These are phyloP conservation scores for Volvariella surrecta DNA, from an alignment of 1,284 basidiomycete genomes.

Conservation along the genomic window DNA sequence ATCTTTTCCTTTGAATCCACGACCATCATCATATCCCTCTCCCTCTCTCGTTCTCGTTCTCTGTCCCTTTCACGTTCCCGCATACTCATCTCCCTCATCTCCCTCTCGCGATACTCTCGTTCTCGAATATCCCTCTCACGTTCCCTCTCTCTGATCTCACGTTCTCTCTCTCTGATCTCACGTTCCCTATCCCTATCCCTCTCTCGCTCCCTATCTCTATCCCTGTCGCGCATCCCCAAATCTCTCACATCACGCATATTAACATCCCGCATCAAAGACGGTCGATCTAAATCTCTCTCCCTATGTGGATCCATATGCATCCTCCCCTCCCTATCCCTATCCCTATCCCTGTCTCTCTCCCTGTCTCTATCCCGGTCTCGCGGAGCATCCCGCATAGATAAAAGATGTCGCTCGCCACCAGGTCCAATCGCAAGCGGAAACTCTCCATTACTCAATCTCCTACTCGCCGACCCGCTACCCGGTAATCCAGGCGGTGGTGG, in stretches of 20 bases:
- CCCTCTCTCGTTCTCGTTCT: constrained; percentile 14
- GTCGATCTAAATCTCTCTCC: too few relatives aligned
- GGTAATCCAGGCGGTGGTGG: neutral
- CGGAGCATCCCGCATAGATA: neutral
- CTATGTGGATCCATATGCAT: neutral
- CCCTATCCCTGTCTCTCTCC: neutral
- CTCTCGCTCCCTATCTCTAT: constrained; percentile 11
- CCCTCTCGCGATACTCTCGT: neutral
- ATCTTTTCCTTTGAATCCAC: constrained; percentile 12
- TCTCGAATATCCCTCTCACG: constrained; percentile 6
- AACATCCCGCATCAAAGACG: too few relatives aligned
- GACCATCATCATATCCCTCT: constrained; percentile 10
- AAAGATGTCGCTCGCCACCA: neutral
- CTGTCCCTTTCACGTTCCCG: constrained; percentile 8
- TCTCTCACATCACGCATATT: neutral
- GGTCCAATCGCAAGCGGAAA: neutral
- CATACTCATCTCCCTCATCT: constrained; percentile 1
- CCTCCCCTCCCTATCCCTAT: neutral
- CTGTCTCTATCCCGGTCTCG: neutral
- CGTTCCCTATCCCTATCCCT: constrained; percentile 8
- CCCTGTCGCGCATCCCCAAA: constrained; percentile 13
- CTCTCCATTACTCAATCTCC: neutral
- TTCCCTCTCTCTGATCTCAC: constrained; percentile 9
- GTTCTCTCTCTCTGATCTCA: constrained; percentile 7
- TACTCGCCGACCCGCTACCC: neutral